phyloP scores from a whole-genome alignment of 2,329 filamentous ascomycete species.

The Ophiostoma montium region DNA sequence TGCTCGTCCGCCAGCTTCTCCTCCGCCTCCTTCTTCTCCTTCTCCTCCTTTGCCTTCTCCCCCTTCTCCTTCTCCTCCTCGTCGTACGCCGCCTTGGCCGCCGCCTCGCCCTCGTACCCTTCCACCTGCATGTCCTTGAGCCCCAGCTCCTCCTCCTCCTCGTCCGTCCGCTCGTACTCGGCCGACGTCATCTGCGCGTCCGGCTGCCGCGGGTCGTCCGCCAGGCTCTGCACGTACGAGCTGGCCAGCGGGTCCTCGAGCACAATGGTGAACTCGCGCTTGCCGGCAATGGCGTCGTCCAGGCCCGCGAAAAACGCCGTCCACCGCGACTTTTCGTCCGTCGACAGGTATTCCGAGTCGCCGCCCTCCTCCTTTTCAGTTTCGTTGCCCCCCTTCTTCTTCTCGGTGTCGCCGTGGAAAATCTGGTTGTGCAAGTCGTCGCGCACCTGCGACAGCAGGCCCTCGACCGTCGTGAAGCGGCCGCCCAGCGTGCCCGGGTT shows the following conservation, averaged over 20 bases:
- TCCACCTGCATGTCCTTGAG: slow-evolving; percentile 88
- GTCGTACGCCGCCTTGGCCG: slow-evolving; percentile 10
- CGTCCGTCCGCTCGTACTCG: slow-evolving; percentile 73
- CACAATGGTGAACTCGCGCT: slow-evolving; percentile 67
- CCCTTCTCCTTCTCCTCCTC: neutral
- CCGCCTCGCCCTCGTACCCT: slow-evolving; percentile 53
- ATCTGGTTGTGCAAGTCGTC: slow-evolving; percentile 81
- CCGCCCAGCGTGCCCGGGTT: slow-evolving; percentile 91
- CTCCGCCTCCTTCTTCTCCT: neutral
- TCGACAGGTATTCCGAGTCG: slow-evolving; percentile 51
- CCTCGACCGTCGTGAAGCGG: slow-evolving; percentile 93
- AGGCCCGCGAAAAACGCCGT: slow-evolving; percentile 65
- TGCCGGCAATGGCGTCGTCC: slow-evolving; percentile 63
- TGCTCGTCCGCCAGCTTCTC: neutral
- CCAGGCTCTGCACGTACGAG: slow-evolving; percentile 86
- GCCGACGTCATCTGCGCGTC: slow-evolving; percentile 72
- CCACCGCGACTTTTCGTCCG: slow-evolving; percentile 58
- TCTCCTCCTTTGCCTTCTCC: neutral
- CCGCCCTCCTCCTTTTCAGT: slow-evolving; percentile 62
- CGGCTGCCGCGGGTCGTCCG: slow-evolving; percentile 49
- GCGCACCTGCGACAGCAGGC: slow-evolving; percentile 80
- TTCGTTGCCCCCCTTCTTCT: neutral
- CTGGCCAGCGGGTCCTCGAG: slow-evolving; percentile 80
- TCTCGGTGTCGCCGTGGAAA: slow-evolving; percentile 43
- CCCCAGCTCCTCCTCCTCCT: slow-evolving; percentile 89